Evolutionary conservation across 169 alveolate genomes (phyloP).

Genomic region (Plasmodium cynomolgi): DNA sequence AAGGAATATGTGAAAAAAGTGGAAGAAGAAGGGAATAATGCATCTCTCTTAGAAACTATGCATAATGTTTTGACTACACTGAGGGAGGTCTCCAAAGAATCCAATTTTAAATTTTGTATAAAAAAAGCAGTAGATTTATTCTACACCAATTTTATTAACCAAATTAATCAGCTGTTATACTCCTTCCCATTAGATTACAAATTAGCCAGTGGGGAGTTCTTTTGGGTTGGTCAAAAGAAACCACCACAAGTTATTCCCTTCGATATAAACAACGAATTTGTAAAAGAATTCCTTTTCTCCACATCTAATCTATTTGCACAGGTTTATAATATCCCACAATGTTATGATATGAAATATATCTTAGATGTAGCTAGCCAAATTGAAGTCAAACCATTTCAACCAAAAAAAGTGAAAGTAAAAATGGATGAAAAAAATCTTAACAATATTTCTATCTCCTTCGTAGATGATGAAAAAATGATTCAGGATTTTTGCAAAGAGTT

Average conservation of each 20-base stretch:
- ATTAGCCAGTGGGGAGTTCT: conserved; percentile 94
- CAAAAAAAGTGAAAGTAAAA: conserved; percentile 83
- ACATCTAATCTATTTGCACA: conserved; percentile 93
- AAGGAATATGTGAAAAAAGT: conserved; percentile 75
- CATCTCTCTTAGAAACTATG: conserved; percentile 77
- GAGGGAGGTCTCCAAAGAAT: conserved; percentile 74
- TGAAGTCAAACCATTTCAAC: conserved; percentile 76
- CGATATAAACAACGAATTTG: conserved; percentile 89
- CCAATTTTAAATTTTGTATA: conserved; percentile 84
- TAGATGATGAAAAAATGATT: conserved; percentile 44
- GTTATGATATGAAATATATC: conserved; percentile 72
- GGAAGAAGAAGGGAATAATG: conserved; percentile 77
- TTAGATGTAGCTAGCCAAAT: conserved; percentile 71
- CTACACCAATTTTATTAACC: conserved; percentile 90
- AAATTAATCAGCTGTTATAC: conserved; percentile 93
- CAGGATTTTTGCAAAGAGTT: conserved; percentile 52
- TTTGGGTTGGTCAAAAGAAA: conserved; percentile 99
- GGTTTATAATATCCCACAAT: conserved; percentile 82
- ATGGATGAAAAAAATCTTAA: conserved; percentile 89
- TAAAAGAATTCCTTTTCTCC: conserved; percentile 90
- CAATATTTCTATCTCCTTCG: conserved; percentile 75
- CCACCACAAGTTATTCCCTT: conserved; percentile 95
- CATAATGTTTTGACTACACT: conserved; percentile 74
- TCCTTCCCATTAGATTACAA: conserved; percentile 96
- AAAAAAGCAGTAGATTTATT: conserved; percentile 89